Conservation (phyloP, 805 yeast genomes). For the Metschnikowia noctiluminum region DNA sequence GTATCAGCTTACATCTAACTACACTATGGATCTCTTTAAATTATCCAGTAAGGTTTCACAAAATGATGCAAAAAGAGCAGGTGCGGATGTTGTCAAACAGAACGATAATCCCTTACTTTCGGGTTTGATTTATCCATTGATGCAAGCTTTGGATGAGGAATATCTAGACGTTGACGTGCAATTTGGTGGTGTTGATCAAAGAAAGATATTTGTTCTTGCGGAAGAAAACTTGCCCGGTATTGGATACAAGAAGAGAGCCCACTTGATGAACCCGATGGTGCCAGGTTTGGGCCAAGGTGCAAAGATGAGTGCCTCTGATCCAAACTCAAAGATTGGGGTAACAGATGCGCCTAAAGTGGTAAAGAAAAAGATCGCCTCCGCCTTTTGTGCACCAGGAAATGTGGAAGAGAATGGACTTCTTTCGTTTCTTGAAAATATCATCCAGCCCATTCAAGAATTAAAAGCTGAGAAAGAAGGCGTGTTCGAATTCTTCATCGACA, state of each 20-base stretch:
- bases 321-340: slow-evolving; percentile 93
- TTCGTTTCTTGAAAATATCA: slow-evolving; percentile 78
- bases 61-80: slow-evolving; percentile 97
- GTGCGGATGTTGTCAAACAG: slow-evolving; percentile 99
- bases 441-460: slow-evolving; percentile 82
- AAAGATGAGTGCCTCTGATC: slow-evolving; percentile 98
- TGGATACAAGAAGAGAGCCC: slow-evolving; percentile 97
- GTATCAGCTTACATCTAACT: slow-evolving; percentile 76
- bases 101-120: slow-evolving; percentile 89
- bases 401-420: slow-evolving; percentile 88
- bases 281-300: slow-evolving; percentile 97
- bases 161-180: slow-evolving; percentile 86
- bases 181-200: slow-evolving; percentile 98
- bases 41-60: slow-evolving; percentile 82
- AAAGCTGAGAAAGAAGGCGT: slow-evolving; percentile 50
- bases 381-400: slow-evolving; percentile 92
- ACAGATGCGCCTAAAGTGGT: slow-evolving; percentile 85
- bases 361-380: slow-evolving; percentile 85
- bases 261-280: slow-evolving; percentile 98
- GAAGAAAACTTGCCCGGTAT: slow-evolving; percentile 85
- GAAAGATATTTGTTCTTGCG: slow-evolving; percentile 95
- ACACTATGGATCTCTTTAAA: slow-evolving; percentile 86
- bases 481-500: slow-evolving; percentile 69
- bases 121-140: slow-evolving; percentile 93
- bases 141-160: slow-evolving; percentile 98